phyloP scores from a whole-genome alignment of 352 stramenopile genomes.

The Pythium rhizo-oryzae region DNA sequence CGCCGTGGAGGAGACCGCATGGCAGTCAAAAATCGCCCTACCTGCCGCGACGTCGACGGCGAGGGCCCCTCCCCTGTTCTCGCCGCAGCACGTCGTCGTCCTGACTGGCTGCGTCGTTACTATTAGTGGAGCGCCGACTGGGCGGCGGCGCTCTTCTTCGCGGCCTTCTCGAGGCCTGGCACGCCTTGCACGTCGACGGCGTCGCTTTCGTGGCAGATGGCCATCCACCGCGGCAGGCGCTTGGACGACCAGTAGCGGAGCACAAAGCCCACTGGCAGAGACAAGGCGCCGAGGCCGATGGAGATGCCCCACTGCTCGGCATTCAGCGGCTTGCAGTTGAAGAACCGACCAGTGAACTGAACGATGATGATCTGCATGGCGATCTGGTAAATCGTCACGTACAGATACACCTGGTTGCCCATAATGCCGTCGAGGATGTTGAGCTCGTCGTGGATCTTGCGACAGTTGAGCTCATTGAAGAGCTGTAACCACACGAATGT shows the following conservation, averaged over 20 bases:
- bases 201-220: conserved; percentile 57
- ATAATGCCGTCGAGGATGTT: conserved; percentile 94
- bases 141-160: conserved; percentile 1
- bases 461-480: conserved; percentile 87
- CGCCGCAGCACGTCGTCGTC: too few relatives aligned
- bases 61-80: too few relatives aligned
- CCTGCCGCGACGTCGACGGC: too few relatives aligned
- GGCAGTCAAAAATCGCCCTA: too few relatives aligned
- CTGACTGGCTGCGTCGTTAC: not conserved
- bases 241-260: conserved; percentile 60
- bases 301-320: too few relatives aligned
- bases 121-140: not conserved
- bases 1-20: too few relatives aligned
- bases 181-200: conserved; percentile 32
- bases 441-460: conserved; percentile 86
- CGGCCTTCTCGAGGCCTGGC: conserved; percentile 8
- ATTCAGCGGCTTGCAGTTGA: conserved; percentile 60
- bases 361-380: conserved; percentile 95
- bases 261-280: conserved; percentile 55
- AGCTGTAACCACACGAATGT: conserved; percentile 98
- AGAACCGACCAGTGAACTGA: conserved; percentile 87
- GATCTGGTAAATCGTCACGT: conserved; percentile 91
- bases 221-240: conserved; percentile 49
- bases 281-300: conserved; percentile 39
- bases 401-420: conserved; percentile 93